Conservation (phyloP, 768 basidiomycete species). For the Tremella yokohamensis region DNA sequence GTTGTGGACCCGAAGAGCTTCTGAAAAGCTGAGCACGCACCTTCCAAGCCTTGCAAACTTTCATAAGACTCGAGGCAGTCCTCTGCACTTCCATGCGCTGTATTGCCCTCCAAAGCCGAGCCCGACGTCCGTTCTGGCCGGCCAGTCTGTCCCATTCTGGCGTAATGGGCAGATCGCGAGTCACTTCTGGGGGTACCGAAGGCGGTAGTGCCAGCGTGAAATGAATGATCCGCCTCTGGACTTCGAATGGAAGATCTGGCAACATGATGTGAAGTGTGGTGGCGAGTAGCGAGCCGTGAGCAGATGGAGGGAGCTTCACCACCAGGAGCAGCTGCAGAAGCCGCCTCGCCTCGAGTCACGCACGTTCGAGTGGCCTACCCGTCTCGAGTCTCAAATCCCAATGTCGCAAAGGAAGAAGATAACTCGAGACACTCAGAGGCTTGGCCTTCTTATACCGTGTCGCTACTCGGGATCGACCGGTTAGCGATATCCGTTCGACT, state of each 20-base stretch:
- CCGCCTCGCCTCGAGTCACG: no score
- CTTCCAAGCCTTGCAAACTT: slow-evolving; percentile 41
- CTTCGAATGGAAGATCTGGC: slow-evolving; percentile 29
- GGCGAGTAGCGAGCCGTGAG: no score
- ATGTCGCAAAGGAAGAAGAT: no score
- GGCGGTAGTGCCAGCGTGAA: slow-evolving; percentile 21
- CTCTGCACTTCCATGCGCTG: slow-evolving; percentile 25
- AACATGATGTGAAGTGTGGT: no score
- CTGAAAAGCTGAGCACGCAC: slow-evolving; percentile 9
- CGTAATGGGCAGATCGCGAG: background rate
- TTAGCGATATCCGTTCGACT: no score
- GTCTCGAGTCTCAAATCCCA: no score
- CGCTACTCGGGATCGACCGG: no score
- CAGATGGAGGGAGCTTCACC: no score
- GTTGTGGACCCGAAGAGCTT: background rate
- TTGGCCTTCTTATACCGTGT: no score
- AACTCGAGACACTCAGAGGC: no score
- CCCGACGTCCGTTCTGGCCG: slow-evolving; percentile 19
- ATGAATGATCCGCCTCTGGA: slow-evolving; percentile 35
- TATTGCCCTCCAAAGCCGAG: slow-evolving; percentile 6
- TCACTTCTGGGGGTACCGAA: slow-evolving; percentile 7
- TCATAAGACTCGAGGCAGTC: slow-evolving; percentile 28
- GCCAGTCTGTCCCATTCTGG: slow-evolving; percentile 23
- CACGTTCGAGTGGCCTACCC: no score
- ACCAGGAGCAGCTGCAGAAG: no score